These are phyloP conservation scores for Magnusiomyces paraingens DNA, from an alignment of 1,139 yeast species.

Conservation along the genomic window DNA sequence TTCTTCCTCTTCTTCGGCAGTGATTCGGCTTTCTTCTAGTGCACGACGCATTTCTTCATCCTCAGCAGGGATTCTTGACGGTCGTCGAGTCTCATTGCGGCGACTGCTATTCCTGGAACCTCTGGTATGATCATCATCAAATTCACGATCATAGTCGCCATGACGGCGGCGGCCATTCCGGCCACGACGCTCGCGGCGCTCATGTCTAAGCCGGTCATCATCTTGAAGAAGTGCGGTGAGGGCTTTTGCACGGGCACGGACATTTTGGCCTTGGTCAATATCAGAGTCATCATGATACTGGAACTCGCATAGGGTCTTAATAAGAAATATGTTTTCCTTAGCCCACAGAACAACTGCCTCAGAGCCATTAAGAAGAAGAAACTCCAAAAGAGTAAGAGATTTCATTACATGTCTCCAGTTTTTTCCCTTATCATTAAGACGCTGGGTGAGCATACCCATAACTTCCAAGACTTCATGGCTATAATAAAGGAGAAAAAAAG, in stretches of 20 bases:
- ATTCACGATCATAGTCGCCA: constrained; percentile 16
- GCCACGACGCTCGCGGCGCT: constrained; percentile 4
- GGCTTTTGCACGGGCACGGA: constrained; percentile 89
- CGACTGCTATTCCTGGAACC: constrained; percentile 8
- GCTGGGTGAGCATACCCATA: constrained; percentile 92
- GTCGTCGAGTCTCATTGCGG: constrained; percentile 11
- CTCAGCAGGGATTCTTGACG: constrained; percentile 28
- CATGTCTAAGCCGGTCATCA: constrained; percentile 67
- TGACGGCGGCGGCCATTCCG: constrained; percentile 26
- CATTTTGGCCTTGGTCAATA: constrained; percentile 80
- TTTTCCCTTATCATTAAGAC: constrained; percentile 94
- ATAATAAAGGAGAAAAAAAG: constrained; percentile 1
- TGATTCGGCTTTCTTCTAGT: constrained; percentile 68
- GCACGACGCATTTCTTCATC: constrained; percentile 85
- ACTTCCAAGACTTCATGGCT: constrained; percentile 77
- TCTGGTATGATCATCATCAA: constrained; percentile 3
- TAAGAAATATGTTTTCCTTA: constrained; percentile 79
- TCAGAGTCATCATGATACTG: constrained; percentile 75
- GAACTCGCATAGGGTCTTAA: constrained; percentile 89
- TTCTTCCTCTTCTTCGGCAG: constrained; percentile 82
- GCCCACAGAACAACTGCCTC: constrained; percentile 95
- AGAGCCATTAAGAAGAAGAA: constrained; percentile 77
- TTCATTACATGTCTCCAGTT: constrained; percentile 98
- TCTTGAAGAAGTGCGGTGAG: constrained; percentile 56
- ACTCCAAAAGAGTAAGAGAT: constrained; percentile 72